These are phyloP conservation scores for Entomortierella chlamydospora DNA, from an alignment of 192 early-diverging fungal genomes.

Conservation along the genomic window DNA sequence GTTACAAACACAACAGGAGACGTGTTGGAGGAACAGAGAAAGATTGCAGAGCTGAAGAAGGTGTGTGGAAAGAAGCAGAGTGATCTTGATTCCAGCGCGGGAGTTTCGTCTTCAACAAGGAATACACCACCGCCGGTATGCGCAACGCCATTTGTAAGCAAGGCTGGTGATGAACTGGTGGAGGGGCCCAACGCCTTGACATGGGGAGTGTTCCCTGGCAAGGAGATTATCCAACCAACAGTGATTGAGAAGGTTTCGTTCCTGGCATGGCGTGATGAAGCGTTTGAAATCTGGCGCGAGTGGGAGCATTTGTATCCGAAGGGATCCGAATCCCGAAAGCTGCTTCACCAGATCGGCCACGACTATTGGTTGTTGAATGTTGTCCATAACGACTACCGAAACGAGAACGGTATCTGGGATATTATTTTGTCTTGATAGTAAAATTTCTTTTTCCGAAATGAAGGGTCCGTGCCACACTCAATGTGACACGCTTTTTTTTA, in stretches of 20 bases:
- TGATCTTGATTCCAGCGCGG: slow-evolving; percentile 55
- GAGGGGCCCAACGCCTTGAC: slow-evolving; percentile 82
- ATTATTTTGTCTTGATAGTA: slow-evolving; percentile 47
- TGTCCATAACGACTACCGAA: slow-evolving; percentile 83
- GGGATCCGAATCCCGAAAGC: slow-evolving; percentile 62
- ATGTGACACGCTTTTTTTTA: too few relatives aligned
- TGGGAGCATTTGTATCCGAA: slow-evolving; percentile 77
- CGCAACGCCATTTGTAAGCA: slow-evolving; percentile 65
- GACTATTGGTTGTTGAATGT: slow-evolving; percentile 83
- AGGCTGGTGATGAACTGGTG: slow-evolving; percentile 58
- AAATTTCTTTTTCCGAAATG: background rate
- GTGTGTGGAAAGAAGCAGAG: slow-evolving; percentile 61
- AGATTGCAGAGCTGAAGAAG: slow-evolving; percentile 60
- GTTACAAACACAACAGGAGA: slow-evolving; percentile 35
- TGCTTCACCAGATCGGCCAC: slow-evolving; percentile 74
- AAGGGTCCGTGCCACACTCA: background rate
- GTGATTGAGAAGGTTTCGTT: slow-evolving; percentile 82
- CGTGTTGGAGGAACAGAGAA: slow-evolving; percentile 39
- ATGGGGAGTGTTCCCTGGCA: slow-evolving; percentile 92
- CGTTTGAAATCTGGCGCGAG: slow-evolving; percentile 83
- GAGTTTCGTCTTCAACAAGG: background rate
- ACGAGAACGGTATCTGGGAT: slow-evolving; percentile 59
- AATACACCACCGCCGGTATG: slow-evolving; percentile 43
- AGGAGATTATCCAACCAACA: slow-evolving; percentile 90
- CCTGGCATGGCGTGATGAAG: slow-evolving; percentile 89